Percentiles rank a stretch among this genome's conserved stretches.
Conservation (phyloP, 2,329 filamentous ascomycete genomes). For the Phoma sp. region DNA sequence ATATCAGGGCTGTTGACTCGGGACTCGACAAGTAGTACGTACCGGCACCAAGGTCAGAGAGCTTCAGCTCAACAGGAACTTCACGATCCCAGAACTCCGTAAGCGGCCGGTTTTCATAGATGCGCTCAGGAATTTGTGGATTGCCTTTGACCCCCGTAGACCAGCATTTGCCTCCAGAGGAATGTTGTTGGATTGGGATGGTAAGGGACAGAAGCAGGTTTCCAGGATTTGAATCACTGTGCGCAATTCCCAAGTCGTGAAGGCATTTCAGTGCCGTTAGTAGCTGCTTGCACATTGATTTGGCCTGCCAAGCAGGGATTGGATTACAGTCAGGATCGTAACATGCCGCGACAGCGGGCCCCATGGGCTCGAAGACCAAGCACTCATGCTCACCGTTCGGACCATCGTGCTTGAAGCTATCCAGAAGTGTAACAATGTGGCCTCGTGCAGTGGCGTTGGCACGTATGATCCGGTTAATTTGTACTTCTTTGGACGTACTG, state of each 20-base stretch:
- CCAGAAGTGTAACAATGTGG: slow-evolving; percentile 8
- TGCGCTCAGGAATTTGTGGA: slow-evolving; percentile 13
- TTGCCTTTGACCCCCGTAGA: slow-evolving; percentile 10
- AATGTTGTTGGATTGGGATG: slow-evolving; percentile 10
- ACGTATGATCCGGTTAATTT: slow-evolving; percentile 9
- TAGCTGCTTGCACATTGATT: slow-evolving; percentile 15
- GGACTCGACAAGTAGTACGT: slow-evolving; percentile 12
- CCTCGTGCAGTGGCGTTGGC: slow-evolving; percentile 13
- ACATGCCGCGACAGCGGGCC: slow-evolving; percentile 9
- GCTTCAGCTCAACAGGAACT: no score
- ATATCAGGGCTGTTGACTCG: slow-evolving; percentile 8
- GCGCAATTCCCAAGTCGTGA: slow-evolving; percentile 16
- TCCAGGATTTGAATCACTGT: slow-evolving; percentile 16
- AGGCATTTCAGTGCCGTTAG: slow-evolving; percentile 15
- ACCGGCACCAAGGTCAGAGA: slow-evolving; percentile 14
- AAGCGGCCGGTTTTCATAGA: slow-evolving; percentile 14
- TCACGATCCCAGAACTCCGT: slow-evolving; percentile 15
- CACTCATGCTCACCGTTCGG: slow-evolving; percentile 18
- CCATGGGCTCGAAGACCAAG: slow-evolving; percentile 19
- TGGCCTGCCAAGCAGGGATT: slow-evolving; percentile 15
- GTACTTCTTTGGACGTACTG: slow-evolving; percentile 13
- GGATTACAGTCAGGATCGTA: slow-evolving; percentile 13
- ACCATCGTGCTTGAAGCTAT: slow-evolving; percentile 15
- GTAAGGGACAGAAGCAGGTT: slow-evolving; percentile 17
- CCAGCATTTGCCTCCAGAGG: slow-evolving; percentile 11